A percentile compares a stretch with the other conserved stretches of the same genome.
Evolutionary conservation across 768 basidiomycete genomes (phyloP).

Genomic region (Termitomyces sp.): DNA sequence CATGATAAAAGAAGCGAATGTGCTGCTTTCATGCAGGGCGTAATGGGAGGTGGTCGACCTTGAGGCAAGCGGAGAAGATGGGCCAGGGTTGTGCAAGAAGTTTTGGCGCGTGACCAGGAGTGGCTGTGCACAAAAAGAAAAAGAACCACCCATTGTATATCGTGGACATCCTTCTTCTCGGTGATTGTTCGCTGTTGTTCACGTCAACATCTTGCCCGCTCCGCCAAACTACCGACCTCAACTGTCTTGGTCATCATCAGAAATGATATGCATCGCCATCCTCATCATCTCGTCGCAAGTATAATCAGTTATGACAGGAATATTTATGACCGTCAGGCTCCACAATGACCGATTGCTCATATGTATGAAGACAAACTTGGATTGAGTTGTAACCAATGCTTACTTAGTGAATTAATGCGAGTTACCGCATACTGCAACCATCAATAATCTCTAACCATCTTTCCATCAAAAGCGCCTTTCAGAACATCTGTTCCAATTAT

Average conservation of each 20-base stretch:
- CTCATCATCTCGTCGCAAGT: background rate
- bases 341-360: background rate
- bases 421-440: background rate
- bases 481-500: too few relatives aligned
- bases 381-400: background rate
- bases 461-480: background rate
- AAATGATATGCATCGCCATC: background rate
- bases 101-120: slow-evolving; percentile 16
- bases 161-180: background rate
- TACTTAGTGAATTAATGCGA: background rate
- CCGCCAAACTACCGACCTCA: background rate
- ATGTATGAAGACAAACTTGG: background rate
- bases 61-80: slow-evolving; percentile 2
- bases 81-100: background rate
- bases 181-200: background rate
- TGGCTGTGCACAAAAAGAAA: slow-evolving; percentile 15
- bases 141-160: background rate
- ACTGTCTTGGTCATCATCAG: background rate
- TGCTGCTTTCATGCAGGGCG: slow-evolving; percentile 21
- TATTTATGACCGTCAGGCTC: background rate
- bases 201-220: background rate
- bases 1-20: slow-evolving; percentile 21
- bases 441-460: background rate
- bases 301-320: background rate
- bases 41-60: slow-evolving; percentile 4